A percentile compares a stretch with the other conserved stretches of the same genome.
Evolutionary conservation across 225 moss, liverwort and hornwort genomes (phyloP).

Genomic region (Marchantia polymorpha): DNA sequence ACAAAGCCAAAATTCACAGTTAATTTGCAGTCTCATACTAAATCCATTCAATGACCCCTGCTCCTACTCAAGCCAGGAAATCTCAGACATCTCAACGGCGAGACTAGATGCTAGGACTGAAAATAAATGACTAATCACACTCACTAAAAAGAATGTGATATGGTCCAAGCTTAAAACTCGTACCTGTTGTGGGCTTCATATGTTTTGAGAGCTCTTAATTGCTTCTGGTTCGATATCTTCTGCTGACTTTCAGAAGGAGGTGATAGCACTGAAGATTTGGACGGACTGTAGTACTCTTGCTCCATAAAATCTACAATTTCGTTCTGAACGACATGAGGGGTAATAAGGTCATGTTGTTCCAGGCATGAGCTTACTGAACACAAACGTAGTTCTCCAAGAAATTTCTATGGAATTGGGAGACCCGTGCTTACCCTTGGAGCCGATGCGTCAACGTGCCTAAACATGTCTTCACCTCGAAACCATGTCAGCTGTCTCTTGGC

Average conservation of each 20-base stretch:
- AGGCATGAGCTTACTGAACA: not conserved
- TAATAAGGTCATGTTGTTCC: not conserved
- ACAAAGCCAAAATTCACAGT: no score
- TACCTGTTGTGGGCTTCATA: conserved; percentile 67
- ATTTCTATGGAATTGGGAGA: not conserved
- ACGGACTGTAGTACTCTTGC: conserved; percentile 51
- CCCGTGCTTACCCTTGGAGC: conserved; percentile 47
- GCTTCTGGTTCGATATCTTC: conserved; percentile 48
- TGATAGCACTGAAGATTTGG: conserved; percentile 42
- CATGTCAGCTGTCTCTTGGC: conserved; percentile 83
- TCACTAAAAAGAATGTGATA: not conserved
- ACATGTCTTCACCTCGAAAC: conserved; percentile 68
- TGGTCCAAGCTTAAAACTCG: not conserved
- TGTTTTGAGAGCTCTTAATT: conserved; percentile 61
- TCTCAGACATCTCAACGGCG: not conserved
- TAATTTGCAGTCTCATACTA: no score
- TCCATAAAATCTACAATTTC: conserved; percentile 58
- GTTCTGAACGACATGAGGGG: conserved; percentile 38
- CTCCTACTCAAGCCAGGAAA: not conserved
- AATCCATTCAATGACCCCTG: not conserved
- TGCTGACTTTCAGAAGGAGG: conserved; percentile 48
- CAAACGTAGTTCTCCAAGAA: not conserved
- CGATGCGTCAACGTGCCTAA: conserved; percentile 75
- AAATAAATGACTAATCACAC: not conserved
- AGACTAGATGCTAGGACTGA: not conserved